Base-by-base conservation (phyloP, 1,284 basidiomycete genomes). In the Puccinia hordei region DNA sequence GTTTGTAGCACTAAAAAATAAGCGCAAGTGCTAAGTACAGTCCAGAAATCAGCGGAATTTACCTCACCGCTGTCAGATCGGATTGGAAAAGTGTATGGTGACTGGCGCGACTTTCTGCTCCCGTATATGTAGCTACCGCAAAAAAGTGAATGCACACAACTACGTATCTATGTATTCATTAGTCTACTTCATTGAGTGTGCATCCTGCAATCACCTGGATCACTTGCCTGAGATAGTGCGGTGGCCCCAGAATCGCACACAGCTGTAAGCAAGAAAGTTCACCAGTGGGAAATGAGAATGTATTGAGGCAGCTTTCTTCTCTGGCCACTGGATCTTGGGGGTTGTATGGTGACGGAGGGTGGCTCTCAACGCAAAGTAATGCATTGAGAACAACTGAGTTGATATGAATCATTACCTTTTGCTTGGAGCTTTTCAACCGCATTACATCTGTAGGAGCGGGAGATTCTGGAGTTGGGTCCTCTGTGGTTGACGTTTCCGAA, bases 261-360 rank as follows among this genome's bases (percentile, higher is more conserved):
- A 53, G 51, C 51, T 53, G 89, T 12, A 95, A 92, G 85, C 94
- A 96, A 6, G 92, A 91, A 65, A 96, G 91, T 86, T 96, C 94
- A 76, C 92, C 90, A 81, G 91, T 90, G 0, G 93, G 93, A 13
- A 95, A 89, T 41, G 90, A 88, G 85, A 95, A 95, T 41, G 92
- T 89, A 83, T 93, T 92, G 83, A 95, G 89, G 55, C 74, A 24
- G 83, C 82, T 24, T 83, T 82, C 17, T 84, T 84, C 38, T 83
- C 83, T 76, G 82, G 75, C 78, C 74, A 55, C 65, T 61, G 35
- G 46, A 63, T 76, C n/a, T 77, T 82, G 77, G 72, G 82, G 53
- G 57, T 74, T 51, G 82, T 84, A 86, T 24, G 74, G 76, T n/a
- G 83, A 81, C 51, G 51, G 51, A 53, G 51, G 51, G 51, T 53